Base-by-base conservation (phyloP, 345 rosid species). In the Combretum micranthum region DNA sequence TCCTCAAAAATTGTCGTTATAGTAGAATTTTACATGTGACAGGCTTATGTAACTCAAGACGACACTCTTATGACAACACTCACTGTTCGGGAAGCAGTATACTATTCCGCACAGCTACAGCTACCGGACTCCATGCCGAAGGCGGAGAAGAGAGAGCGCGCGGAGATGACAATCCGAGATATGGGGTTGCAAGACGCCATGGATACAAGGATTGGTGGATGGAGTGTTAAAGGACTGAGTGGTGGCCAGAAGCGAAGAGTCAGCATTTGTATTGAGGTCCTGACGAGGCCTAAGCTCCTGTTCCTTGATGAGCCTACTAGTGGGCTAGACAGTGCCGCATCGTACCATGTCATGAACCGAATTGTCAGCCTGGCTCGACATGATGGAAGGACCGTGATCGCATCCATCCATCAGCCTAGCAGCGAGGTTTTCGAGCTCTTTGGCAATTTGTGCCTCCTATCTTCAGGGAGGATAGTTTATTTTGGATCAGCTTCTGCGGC, bases 161-260 rank as follows among this genome's bases (percentile, higher is more conserved):
- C 85, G 1, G 78, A 83, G 45, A 46, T 20, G 51, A 80, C 80
- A 0, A 77, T 83, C 23, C 66, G 53, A 14, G 83, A 83, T 44
- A 83, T 83, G 88, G 85, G 83, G 0, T 52, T 77, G 42, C 75
- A 71, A 15, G 81, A 68, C 2, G 56, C 80, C 0, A 66, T 61
- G 32, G 50, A 80, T 25, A 77, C 78, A 1, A 72, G 85, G 69
- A 83, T 83, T 0, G 88, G 85, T 39, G 85, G 85, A 15, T 72
- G 82, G 69, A 60, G 62, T 21, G 2, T 6, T 2, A 79, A 70
- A 57, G 88, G 85, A 20, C 67, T 83, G 1, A 83, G 85, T 14
- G 81, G 85, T 1, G 88, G 81, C 22, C 83, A 77, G 43, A 83
- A 77, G 63, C 57, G 83, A 64, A 66, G 83, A 47, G 85, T 80